phyloP scores from a whole-genome alignment of 1,139 yeast genomes.

The Hyphopichia wangnamkhiaoensis region DNA sequence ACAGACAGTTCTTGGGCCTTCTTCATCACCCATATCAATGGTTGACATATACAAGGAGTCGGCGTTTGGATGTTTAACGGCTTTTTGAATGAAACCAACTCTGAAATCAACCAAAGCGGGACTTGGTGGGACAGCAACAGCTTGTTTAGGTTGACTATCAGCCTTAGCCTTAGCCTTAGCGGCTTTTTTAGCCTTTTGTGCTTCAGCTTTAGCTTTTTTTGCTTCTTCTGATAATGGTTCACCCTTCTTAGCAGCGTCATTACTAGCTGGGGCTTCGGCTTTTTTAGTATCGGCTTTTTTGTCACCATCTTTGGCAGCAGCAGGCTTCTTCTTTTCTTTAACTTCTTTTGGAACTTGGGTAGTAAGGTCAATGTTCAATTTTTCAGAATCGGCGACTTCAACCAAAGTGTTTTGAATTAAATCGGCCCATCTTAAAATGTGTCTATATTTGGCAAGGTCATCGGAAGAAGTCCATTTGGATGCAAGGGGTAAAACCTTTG shows the following conservation, averaged over 20 bases:
- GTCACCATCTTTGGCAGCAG: slow-evolving; percentile 24
- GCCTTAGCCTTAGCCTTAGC: slow-evolving; percentile 71
- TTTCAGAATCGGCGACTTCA: slow-evolving; percentile 52
- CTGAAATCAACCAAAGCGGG: slow-evolving; percentile 90
- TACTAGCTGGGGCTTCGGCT: slow-evolving; percentile 15
- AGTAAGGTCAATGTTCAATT: slow-evolving; percentile 57
- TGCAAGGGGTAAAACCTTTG: slow-evolving; percentile 61
- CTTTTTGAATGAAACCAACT: slow-evolving; percentile 96
- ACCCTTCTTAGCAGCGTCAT: slow-evolving; percentile 19
- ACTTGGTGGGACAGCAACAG: slow-evolving; percentile 61
- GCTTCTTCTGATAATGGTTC: slow-evolving; percentile 53
- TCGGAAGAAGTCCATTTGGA: slow-evolving; percentile 56
- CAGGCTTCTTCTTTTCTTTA: slow-evolving; percentile 52
- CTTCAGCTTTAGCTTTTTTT: slow-evolving; percentile 56
- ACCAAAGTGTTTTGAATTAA: slow-evolving; percentile 71
- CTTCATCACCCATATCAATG: slow-evolving; percentile 93
- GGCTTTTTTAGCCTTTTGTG: slow-evolving; percentile 74
- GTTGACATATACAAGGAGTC: slow-evolving; percentile 95
- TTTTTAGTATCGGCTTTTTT: slow-evolving; percentile 21
- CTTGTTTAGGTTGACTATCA: slow-evolving; percentile 56
- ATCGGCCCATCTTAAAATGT: slow-evolving; percentile 89
- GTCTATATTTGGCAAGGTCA: slow-evolving; percentile 64
- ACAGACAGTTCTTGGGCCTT: slow-evolving; percentile 97
- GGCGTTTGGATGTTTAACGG: slow-evolving; percentile 96
- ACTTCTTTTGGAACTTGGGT: slow-evolving; percentile 62